These are phyloP conservation scores for Alternaria novae-zelandiae DNA, from an alignment of 2,329 filamentous ascomycete species.

Conservation along the genomic window DNA sequence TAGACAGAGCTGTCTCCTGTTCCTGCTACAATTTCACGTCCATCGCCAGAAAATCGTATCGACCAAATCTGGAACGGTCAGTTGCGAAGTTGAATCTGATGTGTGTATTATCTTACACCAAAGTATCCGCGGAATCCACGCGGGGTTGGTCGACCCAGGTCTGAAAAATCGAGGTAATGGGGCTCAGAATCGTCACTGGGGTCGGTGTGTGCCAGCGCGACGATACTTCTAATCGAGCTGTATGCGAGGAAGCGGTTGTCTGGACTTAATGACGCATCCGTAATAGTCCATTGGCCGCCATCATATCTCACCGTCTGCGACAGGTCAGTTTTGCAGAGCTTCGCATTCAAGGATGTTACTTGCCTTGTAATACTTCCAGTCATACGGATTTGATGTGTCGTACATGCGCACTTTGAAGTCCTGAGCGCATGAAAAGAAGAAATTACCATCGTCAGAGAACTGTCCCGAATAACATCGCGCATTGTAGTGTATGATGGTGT, in stretches of 20 bases:
- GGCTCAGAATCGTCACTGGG: conserved; percentile 82
- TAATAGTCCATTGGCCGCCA: conserved; percentile 92
- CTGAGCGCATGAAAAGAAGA: conserved; percentile 91
- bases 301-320: conserved; percentile 83
- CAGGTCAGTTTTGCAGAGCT: conserved; percentile 6
- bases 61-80: conserved; percentile 73
- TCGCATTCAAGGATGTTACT: conserved; percentile 11
- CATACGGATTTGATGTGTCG: conserved; percentile 92
- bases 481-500: conserved; percentile 87
- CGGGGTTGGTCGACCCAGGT: conserved; percentile 50
- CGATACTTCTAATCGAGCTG: conserved; percentile 82
- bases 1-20: conserved; percentile 80
- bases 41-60: conserved; percentile 89
- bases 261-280: conserved; percentile 87
- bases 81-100: background rate
- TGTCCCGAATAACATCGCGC: conserved; percentile 91
- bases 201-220: conserved; percentile 87
- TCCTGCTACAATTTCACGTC: conserved; percentile 87
- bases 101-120: conserved; percentile 24
- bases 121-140: conserved; percentile 48
- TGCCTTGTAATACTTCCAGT: conserved; percentile 96
- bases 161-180: conserved; percentile 75
- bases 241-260: conserved; percentile 94
- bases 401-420: conserved; percentile 97
- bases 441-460: conserved; percentile 96